Percentiles rank a stretch among this genome's conserved stretches.
These are phyloP conservation scores for Actinomucor elegans DNA, from an alignment of 371 early-diverging fungal genomes.

Conservation along the genomic window DNA sequence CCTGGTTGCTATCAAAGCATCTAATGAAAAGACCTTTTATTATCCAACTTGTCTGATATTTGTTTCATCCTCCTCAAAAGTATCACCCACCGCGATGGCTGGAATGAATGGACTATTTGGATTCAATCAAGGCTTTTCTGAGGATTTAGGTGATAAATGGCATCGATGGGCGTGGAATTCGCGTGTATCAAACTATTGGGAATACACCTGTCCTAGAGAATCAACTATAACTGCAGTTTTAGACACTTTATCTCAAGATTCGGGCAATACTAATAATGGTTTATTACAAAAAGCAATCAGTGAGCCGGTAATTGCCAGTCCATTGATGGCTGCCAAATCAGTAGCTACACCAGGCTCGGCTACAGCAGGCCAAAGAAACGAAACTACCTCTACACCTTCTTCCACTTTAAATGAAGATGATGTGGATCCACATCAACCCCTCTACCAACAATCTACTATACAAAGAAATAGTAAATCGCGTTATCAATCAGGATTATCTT, in stretches of 20 bases:
- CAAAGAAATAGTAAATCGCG: background rate
- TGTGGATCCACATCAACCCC: background rate
- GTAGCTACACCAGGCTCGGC: conserved; percentile 21
- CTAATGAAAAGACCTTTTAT: conserved; percentile 4
- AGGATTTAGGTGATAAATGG: conserved; percentile 46
- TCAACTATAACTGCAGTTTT: conserved; percentile 2
- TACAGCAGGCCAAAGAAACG: background rate
- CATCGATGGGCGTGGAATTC: conserved; percentile 41
- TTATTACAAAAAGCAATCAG: conserved; percentile 32
- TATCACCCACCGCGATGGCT: conserved; percentile 30
- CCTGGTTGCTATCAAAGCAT: conserved; percentile 11
- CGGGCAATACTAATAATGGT: background rate
- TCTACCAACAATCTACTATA: conserved; percentile 1
- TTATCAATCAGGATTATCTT: conserved; percentile 8
- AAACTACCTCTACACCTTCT: background rate
- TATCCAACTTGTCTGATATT: conserved; percentile 32
- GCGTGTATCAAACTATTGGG: conserved; percentile 15
- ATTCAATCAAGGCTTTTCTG: conserved; percentile 36
- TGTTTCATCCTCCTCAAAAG: conserved; percentile 24
- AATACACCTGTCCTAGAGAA: conserved; percentile 14
- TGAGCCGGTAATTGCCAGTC: conserved; percentile 29
- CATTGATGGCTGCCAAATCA: conserved; percentile 39
- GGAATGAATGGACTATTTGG: conserved; percentile 35
- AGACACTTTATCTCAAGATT: conserved; percentile 11
- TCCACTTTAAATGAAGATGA: conserved; percentile 5